These are phyloP conservation scores for Cylindrotheca fusiformis DNA, from an alignment of 108 stramenopile species.

Conservation along the genomic window DNA sequence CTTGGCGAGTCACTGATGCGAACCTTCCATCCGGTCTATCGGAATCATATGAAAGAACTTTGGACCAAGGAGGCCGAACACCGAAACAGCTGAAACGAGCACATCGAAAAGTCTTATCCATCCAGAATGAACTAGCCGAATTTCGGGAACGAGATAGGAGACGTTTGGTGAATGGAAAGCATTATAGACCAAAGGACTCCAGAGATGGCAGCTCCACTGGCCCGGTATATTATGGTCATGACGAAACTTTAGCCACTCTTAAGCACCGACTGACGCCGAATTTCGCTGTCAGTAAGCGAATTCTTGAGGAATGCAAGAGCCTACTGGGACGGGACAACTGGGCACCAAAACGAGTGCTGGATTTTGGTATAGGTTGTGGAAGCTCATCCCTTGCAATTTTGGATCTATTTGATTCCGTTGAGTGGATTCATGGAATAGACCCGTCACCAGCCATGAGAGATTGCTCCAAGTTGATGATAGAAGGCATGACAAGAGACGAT, in stretches of 20 bases:
- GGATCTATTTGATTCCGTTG: slow-evolving; percentile 60
- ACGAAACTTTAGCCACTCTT: slow-evolving; percentile 59
- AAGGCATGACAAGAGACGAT: slow-evolving; percentile 27
- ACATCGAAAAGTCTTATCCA: slow-evolving; percentile 23
- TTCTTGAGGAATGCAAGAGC: slow-evolving; percentile 61
- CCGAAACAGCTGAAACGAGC: slow-evolving; percentile 38
- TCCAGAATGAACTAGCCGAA: slow-evolving; percentile 31
- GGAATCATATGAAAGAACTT: slow-evolving; percentile 11
- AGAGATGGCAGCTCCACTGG: slow-evolving; percentile 10
- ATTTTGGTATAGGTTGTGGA: slow-evolving; percentile 78
- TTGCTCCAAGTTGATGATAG: slow-evolving; percentile 48
- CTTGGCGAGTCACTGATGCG: slow-evolving; percentile 62
- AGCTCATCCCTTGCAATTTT: slow-evolving; percentile 70
- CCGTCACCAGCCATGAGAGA: slow-evolving; percentile 74
- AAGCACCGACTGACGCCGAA: slow-evolving; percentile 62
- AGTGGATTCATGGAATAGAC: slow-evolving; percentile 87
- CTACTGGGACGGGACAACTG: slow-evolving; percentile 41
- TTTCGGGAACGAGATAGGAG: slow-evolving; percentile 49
- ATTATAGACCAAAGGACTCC: slow-evolving; percentile 12
- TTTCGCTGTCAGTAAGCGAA: slow-evolving; percentile 60
- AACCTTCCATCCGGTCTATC: slow-evolving; percentile 18
- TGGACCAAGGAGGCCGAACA: slow-evolving; percentile 26
- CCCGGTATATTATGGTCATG: slow-evolving; percentile 63
- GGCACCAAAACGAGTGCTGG: slow-evolving; percentile 59
- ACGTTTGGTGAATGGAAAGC: slow-evolving; percentile 31